These are phyloP conservation scores for Rhodamnia argentea DNA, from an alignment of 345 rosid genomes.

Conservation along the genomic window DNA sequence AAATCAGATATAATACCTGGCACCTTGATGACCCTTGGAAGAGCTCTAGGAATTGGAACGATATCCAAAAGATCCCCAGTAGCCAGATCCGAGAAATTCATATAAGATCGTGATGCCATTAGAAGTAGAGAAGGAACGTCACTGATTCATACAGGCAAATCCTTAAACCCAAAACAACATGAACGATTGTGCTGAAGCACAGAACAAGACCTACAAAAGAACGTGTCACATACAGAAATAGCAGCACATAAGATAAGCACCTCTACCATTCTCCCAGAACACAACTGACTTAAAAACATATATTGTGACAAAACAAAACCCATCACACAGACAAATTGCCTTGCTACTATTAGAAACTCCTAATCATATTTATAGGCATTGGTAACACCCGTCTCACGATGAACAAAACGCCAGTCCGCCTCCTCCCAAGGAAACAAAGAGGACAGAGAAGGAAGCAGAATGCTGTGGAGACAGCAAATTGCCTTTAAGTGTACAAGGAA, in stretches of 20 bases:
- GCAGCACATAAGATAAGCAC: not conserved
- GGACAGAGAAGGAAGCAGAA: not conserved
- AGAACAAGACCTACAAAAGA: not conserved
- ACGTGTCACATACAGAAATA: not conserved
- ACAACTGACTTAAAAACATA: not conserved
- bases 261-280: not conserved
- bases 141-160: not conserved
- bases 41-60: slow-evolving; percentile 50
- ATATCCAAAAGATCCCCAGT: slow-evolving; percentile 48
- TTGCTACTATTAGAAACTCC: not conserved
- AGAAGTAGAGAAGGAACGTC: not conserved
- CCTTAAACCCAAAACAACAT: not conserved
- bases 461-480: not conserved
- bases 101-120: slow-evolving; percentile 56
- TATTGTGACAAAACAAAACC: not conserved
- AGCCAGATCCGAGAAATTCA: slow-evolving; percentile 45
- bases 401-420: not conserved
- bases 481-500: not conserved
- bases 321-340: not conserved
- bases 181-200: not conserved
- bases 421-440: not conserved
- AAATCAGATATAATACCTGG: slow-evolving; percentile 63
- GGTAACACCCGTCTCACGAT: not conserved
- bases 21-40: slow-evolving; percentile 66
- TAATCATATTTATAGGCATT: not conserved